A percentile compares a stretch with the other conserved stretches of the same genome.
These are phyloP conservation scores for Biscogniauxia marginata DNA, from an alignment of 2,329 filamentous ascomycete genomes.

Conservation along the genomic window DNA sequence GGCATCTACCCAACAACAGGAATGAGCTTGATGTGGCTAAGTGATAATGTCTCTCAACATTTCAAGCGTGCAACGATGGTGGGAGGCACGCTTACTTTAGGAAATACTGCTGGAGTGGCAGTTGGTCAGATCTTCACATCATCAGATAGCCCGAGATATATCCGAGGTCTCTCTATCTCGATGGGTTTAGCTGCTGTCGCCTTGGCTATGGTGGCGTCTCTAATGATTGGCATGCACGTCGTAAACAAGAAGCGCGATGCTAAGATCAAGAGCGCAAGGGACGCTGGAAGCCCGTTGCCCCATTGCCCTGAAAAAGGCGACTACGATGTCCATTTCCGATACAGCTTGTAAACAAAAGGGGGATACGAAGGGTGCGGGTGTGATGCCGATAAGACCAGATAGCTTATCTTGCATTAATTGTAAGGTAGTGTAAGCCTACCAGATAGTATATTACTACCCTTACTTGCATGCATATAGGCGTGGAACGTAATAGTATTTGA, in stretches of 20 bases:
- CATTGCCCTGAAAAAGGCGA: slow-evolving; percentile 27
- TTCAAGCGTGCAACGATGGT: slow-evolving; percentile 47
- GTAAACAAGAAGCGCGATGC: slow-evolving; percentile 29
- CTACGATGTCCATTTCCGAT: slow-evolving; percentile 29
- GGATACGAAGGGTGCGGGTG: background rate
- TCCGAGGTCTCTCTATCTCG: slow-evolving; percentile 31
- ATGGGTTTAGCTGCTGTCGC: slow-evolving; percentile 28
- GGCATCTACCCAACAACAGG: slow-evolving; percentile 31
- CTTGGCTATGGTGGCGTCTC: slow-evolving; percentile 22
- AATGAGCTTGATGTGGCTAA: slow-evolving; percentile 45
- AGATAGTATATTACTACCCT: background rate
- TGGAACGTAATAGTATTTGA: background rate
- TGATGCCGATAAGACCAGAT: background rate
- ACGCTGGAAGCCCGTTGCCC: slow-evolving; percentile 19
- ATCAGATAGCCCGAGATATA: slow-evolving; percentile 29
- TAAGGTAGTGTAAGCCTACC: background rate
- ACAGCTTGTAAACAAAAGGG: slow-evolving; percentile 11
- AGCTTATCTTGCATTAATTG: background rate
- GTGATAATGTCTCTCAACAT: slow-evolving; percentile 46
- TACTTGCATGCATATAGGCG: background rate
- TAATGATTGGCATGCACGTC: slow-evolving; percentile 28
- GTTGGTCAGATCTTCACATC: slow-evolving; percentile 44
- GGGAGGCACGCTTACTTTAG: slow-evolving; percentile 45
- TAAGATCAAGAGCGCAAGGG: slow-evolving; percentile 21
- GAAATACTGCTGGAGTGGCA: slow-evolving; percentile 47